These are phyloP conservation scores for Hypoxylon cercidicola DNA, from an alignment of 495 filamentous ascomycete genomes.

Conservation along the genomic window DNA sequence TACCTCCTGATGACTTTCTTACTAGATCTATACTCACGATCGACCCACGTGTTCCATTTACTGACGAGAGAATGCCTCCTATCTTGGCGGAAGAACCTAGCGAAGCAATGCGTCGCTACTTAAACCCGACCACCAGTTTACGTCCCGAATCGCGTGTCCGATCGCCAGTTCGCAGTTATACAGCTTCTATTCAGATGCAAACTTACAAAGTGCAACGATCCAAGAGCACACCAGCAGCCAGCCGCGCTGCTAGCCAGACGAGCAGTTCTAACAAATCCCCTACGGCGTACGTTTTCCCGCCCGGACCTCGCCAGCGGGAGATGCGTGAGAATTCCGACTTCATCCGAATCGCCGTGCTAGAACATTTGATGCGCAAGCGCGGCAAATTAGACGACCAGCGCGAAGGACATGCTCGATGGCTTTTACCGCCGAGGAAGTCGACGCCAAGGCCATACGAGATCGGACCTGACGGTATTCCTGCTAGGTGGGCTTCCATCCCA, in stretches of 20 bases:
- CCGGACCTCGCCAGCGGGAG: conserved; percentile 79
- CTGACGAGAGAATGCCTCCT: conserved; percentile 88
- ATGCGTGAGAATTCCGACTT: conserved; percentile 94
- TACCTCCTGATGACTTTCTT: conserved; percentile 88
- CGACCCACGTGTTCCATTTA: conserved; percentile 76
- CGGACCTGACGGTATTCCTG: conserved; percentile 61
- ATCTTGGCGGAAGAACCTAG: conserved; percentile 78
- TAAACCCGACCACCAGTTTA: conserved; percentile 81
- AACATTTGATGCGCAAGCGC: conserved; percentile 94
- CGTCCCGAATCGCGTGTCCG: conserved; percentile 63
- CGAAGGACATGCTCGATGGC: conserved; percentile 84
- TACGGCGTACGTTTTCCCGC: conserved; percentile 46
- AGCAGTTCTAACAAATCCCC: conserved; percentile 52
- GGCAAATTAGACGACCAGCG: conserved; percentile 89
- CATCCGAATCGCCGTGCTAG: conserved; percentile 90
- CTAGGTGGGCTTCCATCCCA: conserved; percentile 58
- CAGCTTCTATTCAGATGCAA: conserved; percentile 87
- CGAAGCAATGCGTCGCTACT: conserved; percentile 87
- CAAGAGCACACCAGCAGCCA: conserved; percentile 51
- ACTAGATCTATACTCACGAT: conserved; percentile 85
- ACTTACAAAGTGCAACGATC: conserved; percentile 72
- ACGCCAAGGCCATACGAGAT: conserved; percentile 63
- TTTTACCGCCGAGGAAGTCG: conserved; percentile 83
- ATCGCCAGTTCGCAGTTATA: conserved; percentile 58
- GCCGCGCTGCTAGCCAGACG: conserved; percentile 45